Percentiles rank a stretch among this genome's conserved stretches.
Evolutionary conservation across 2,329 filamentous ascomycete genomes (phyloP).

Genomic region (Neobulgaria alba): DNA sequence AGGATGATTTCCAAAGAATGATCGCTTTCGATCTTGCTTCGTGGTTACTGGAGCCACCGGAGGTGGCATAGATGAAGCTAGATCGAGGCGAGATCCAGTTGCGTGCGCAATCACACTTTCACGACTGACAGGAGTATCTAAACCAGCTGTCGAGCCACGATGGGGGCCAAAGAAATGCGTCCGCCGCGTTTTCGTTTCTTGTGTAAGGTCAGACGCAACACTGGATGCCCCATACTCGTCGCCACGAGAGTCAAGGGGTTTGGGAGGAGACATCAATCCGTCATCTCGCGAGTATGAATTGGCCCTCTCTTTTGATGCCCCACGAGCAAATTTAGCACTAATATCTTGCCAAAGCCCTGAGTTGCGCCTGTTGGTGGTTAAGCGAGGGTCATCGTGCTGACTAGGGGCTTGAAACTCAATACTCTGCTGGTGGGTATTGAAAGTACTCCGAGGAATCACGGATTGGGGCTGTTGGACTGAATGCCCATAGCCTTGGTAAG

Average conservation of each 20-base stretch:
- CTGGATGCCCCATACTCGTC: slow-evolving; percentile 38
- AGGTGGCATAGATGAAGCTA: slow-evolving; percentile 17
- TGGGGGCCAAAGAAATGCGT: slow-evolving; percentile 32
- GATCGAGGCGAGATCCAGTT: slow-evolving; percentile 24
- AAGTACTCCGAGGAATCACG: slow-evolving; percentile 24
- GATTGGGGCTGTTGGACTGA: slow-evolving; percentile 24
- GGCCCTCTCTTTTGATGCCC: slow-evolving; percentile 21
- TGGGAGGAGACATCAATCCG: slow-evolving; percentile 1
- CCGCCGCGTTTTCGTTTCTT: slow-evolving; percentile 32
- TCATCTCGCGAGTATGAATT: slow-evolving; percentile 15
- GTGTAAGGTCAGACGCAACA: slow-evolving; percentile 32
- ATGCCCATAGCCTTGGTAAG: slow-evolving; percentile 17
- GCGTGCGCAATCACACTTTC: slow-evolving; percentile 27
- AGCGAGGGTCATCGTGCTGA: slow-evolving; percentile 30
- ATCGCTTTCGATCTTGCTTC: slow-evolving; percentile 32
- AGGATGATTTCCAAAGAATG: slow-evolving; percentile 30
- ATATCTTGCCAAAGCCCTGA: slow-evolving; percentile 45
- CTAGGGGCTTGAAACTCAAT: slow-evolving; percentile 33
- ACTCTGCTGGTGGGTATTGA: slow-evolving; percentile 33
- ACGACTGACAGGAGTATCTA: slow-evolving; percentile 24
- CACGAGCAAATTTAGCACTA: slow-evolving; percentile 34
- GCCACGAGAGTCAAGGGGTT: slow-evolving; percentile 11
- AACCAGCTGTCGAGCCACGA: slow-evolving; percentile 17
- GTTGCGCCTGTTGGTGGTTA: slow-evolving; percentile 23
- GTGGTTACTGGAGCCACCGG: too few species aligned